Evolutionary conservation across 345 rosid genomes (phyloP), one percentile per base, ranked within the genome.

Genomic region (Erysimum cheiranthoides): DNA sequence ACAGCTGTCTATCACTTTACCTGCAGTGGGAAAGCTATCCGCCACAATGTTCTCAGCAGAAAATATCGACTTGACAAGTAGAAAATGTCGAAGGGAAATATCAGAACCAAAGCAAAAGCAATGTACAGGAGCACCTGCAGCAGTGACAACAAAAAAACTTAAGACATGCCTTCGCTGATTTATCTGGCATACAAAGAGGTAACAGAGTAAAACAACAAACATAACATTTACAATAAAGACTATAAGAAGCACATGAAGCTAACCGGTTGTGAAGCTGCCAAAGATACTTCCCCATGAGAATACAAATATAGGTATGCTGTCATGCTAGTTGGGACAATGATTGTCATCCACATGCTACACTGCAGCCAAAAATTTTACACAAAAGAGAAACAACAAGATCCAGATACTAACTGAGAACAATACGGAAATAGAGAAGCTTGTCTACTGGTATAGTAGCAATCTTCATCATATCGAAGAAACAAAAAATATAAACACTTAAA

Each of bases 251-350:
- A 14, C 30, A 46, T 32, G 32, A 42, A 66, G 59, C 54, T 95
- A 88, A 90, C 98, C 81, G 99, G 97, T 87, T 95, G 97, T 67
- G 98, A 95, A 31, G 98, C 98, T 49, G 99, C 98, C 85, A 92
- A 74, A 31, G 96, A 88, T 36, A 89, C 99, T 90, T 95, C 99
- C 75, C 98, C 99, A 45, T 87, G 98, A 71, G 98, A 95, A 80
- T 95, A 92, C 35, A 95, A 86, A 85, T 87, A 95, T 47, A 95
- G 93, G 78, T 93, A 95, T 13, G 97, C 88, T 30, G 97, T 93
- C 99, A 95, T 92, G 87, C 99, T 95, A 71, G 93, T 88, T 59
- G 98, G 97, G 63, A 93, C 99, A 61, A 89, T 76, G 64, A 95
- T 84, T 45, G 99, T 95, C 98, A 95, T 84, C 97, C 98, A 92